Conservation (phyloP, 148 eudicot species). For the Rhododendron henanense region DNA sequence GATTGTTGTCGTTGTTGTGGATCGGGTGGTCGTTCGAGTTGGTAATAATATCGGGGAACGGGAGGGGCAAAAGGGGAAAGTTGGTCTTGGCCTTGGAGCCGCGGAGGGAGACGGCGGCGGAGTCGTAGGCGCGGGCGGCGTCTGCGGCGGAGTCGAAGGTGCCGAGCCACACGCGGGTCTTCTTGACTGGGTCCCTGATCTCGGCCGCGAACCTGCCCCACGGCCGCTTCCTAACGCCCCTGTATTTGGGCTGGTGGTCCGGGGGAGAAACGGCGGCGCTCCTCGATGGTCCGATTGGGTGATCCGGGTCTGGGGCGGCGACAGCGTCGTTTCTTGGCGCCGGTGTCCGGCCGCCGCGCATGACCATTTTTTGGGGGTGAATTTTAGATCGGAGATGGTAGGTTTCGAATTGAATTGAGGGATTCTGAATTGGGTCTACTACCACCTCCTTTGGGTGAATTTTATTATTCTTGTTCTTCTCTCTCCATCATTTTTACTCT, state of each 20-base stretch:
- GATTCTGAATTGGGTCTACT: background rate
- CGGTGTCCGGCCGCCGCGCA: constrained; percentile 14
- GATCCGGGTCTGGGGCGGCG: background rate
- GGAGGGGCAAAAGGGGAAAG: constrained; percentile 38
- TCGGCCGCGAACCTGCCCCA: constrained; percentile 74
- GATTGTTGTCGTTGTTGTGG: constrained; percentile 1
- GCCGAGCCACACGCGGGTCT: constrained; percentile 66
- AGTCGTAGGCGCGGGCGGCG: constrained; percentile 67
- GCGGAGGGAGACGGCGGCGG: constrained; percentile 55
- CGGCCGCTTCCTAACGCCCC: constrained; percentile 60
- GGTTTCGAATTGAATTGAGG: background rate
- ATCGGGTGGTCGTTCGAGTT: constrained; percentile 1
- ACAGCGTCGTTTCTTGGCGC: background rate
- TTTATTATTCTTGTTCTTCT: background rate
- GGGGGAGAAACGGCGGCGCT: background rate
- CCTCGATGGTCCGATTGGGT: constrained; percentile 18
- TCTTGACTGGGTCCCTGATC: constrained; percentile 69
- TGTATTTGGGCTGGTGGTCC: constrained; percentile 20
- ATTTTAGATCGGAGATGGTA: constrained; percentile 5
- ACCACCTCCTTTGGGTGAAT: background rate
- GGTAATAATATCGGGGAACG: background rate
- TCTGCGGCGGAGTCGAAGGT: constrained; percentile 61
- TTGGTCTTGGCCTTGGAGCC: constrained; percentile 70
- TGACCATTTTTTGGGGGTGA: background rate
- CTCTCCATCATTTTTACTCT: background rate